Base-by-base conservation (phyloP, 2,329 filamentous ascomycete species). In the Alternaria sp. region DNA sequence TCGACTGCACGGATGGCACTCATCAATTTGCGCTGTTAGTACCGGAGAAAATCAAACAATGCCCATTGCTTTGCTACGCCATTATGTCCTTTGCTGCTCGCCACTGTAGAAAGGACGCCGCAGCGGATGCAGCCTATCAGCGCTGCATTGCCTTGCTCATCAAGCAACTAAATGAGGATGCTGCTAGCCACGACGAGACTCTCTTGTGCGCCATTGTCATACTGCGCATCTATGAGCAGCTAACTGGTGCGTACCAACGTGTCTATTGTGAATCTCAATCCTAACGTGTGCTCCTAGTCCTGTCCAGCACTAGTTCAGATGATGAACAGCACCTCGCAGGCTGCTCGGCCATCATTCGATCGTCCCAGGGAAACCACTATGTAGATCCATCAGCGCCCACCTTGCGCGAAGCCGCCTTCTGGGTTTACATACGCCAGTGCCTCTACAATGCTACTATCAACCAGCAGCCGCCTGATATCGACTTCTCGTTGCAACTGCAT, bases 391-490 rank as follows among this genome's bases (percentile, higher is more conserved):
- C 74, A 5, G 70, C 72, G 18, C 72, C 73, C 5, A 73, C 74
- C 2, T 58, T 75, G 12, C 73, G 73, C 28, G 71, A 76, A 42
- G 73, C 74, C 44, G 70, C 73, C 8, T 76, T 75, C 41, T 75
- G 72, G 73, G 69, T 76, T 8, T 75, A 75, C 44, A 71, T 76
- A 24, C 69, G 72, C 12, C 74, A 76, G 51, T 75, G 71, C 46
- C 65, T 76, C 7, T 75, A 75, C 49, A 76, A 66, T 32, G 69
- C 73, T 9, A 75, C 71, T 5, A 71, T 75, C 28, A 72, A 75
- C 34, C 73, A 76, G 56, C 70, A 73, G 42, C 65, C 71, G 5
- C 74, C 66, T 4, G 68, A 75, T 24, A 58, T 76, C 30, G 73
- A 75, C 44, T 72, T 75, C 20, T 69, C 65, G 4, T 52, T 76